Conservation (phyloP, 495 filamentous ascomycete genomes). For the Aspergillus panamensis region DNA sequence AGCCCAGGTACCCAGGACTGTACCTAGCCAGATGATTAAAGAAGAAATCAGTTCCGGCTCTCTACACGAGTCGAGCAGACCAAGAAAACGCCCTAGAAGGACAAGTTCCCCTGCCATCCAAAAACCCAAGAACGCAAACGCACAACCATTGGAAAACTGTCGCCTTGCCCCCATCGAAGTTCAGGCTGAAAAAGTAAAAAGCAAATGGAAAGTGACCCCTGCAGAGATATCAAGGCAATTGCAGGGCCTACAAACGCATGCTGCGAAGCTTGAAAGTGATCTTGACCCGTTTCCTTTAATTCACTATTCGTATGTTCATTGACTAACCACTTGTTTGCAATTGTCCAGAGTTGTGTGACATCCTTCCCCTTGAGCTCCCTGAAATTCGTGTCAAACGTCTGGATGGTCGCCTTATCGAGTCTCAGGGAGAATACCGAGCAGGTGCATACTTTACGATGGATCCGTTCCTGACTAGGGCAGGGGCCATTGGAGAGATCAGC, state of each 20-base stretch:
- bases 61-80: not conserved
- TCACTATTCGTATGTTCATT: not conserved
- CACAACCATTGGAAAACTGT: slow-evolving; percentile 23
- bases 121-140: slow-evolving; percentile 19
- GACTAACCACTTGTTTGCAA: not conserved
- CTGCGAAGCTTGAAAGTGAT: slow-evolving; percentile 25
- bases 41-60: not conserved
- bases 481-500: slow-evolving; percentile 24
- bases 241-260: not conserved
- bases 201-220: slow-evolving; percentile 22
- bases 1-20: slow-evolving; percentile 12
- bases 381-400: slow-evolving; percentile 17
- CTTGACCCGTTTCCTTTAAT: not conserved
- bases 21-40: not conserved
- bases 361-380: slow-evolving; percentile 23
- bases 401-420: slow-evolving; percentile 14
- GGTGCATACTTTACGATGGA: slow-evolving; percentile 27
- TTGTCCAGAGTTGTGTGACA: slow-evolving; percentile 25
- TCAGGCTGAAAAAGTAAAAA: slow-evolving; percentile 1
- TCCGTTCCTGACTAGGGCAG: slow-evolving; percentile 34
- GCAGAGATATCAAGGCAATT: slow-evolving; percentile 13
- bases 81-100: not conserved
- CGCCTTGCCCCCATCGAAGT: slow-evolving; percentile 19
- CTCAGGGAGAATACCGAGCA: slow-evolving; percentile 15
- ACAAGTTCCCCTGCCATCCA: not conserved